These are phyloP conservation scores for Beauveria medogensis DNA, from an alignment of 2,329 filamentous ascomycete genomes.

Conservation along the genomic window DNA sequence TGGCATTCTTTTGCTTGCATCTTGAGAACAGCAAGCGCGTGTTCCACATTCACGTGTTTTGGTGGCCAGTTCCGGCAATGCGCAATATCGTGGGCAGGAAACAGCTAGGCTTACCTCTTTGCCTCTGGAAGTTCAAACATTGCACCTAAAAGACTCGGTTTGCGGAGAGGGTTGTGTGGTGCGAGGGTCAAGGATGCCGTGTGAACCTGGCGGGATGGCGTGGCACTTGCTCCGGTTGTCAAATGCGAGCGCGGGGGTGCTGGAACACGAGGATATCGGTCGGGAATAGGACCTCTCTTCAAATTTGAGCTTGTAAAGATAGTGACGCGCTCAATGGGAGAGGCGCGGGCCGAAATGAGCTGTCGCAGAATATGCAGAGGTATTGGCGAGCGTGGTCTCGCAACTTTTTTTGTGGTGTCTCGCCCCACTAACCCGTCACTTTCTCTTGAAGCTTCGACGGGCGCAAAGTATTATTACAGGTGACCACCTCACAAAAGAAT, in stretches of 20 bases:
- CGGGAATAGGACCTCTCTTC: too few species aligned
- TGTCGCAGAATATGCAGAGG: neutral
- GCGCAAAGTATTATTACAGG: too few species aligned
- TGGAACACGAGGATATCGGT: too few species aligned
- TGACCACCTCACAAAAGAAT: too few species aligned
- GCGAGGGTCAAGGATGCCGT: neutral
- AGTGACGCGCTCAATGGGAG: too few species aligned
- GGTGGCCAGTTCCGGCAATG: neutral
- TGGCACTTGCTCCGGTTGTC: neutral
- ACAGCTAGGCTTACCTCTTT: slow-evolving; percentile 35
- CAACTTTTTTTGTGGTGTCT: neutral
- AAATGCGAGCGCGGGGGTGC: too few species aligned
- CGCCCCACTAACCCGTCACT: neutral
- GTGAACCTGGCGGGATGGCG: neutral
- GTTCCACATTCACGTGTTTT: neutral
- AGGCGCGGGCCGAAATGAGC: too few species aligned
- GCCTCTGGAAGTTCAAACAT: slow-evolving; percentile 48
- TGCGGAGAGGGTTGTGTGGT: neutral
- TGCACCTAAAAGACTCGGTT: neutral
- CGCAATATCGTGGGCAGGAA: neutral
- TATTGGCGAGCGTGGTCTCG: neutral
- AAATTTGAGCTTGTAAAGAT: too few species aligned
- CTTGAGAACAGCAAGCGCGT: neutral
- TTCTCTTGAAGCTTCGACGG: too few species aligned
- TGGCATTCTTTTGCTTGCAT: neutral